Conservation (phyloP, 148 eudicot species). For the Fagopyrum tataricum region DNA sequence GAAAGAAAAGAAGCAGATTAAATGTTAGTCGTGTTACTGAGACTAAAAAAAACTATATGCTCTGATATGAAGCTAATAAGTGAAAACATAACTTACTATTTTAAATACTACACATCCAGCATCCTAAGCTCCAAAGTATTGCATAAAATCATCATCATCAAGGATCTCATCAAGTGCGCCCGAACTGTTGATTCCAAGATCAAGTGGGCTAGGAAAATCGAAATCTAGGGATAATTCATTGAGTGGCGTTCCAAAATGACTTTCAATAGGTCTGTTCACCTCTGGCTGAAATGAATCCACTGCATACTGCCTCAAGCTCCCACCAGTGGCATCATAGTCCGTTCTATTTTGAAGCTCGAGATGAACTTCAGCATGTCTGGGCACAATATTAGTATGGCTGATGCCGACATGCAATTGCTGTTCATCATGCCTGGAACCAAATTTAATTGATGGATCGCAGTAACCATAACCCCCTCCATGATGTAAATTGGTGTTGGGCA, state of each 20-base stretch:
- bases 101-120: neutral
- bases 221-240: constrained; percentile 39
- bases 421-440: constrained; percentile 26
- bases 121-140: constrained; percentile 52
- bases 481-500: constrained; percentile 32
- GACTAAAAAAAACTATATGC: neutral
- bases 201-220: constrained; percentile 34
- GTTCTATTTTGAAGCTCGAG: constrained; percentile 18
- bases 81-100: neutral
- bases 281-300: constrained; percentile 33
- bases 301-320: constrained; percentile 28
- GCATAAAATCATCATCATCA: constrained; percentile 43
- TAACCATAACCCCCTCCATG: constrained; percentile 29
- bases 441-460: constrained; percentile 33
- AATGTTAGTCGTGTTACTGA: neutral
- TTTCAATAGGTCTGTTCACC: constrained; percentile 36
- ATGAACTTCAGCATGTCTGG: constrained; percentile 32
- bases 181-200: constrained; percentile 30
- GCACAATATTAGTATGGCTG: constrained; percentile 24
- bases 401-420: constrained; percentile 26
- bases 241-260: constrained; percentile 46
- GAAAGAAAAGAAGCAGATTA: neutral
- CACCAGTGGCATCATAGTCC: constrained; percentile 34
- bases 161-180: constrained; percentile 36
- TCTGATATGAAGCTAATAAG: neutral